phyloP scores from a whole-genome alignment of 2,329 filamentous ascomycete genomes.

The Botrytis sinoallii region DNA sequence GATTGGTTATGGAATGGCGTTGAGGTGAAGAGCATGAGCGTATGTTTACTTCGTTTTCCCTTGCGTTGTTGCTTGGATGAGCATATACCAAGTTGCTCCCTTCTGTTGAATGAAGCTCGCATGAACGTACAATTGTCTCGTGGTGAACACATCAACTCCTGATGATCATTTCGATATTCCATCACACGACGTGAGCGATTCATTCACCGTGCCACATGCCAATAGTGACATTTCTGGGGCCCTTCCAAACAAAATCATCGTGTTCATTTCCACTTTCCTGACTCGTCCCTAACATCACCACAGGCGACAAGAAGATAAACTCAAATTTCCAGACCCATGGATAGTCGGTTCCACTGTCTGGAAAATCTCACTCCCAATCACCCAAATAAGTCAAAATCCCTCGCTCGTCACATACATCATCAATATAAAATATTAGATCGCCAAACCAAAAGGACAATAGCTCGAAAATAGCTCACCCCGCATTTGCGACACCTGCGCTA shows the following conservation, averaged over 20 bases:
- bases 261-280: not conserved
- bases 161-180: not conserved
- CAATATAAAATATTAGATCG: not conserved
- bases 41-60: not conserved
- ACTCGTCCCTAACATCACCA: not conserved
- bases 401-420: not conserved
- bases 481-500: not conserved
- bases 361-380: not conserved
- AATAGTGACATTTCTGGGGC: not conserved
- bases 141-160: not conserved
- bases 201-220: not conserved
- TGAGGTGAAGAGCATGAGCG: not conserved
- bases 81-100: not conserved
- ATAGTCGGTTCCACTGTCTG: not conserved
- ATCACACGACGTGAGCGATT: slow-evolving; percentile 6
- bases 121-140: not conserved
- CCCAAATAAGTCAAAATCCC: not conserved
- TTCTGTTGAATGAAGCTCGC: not conserved
- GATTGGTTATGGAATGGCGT: not conserved
- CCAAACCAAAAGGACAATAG: not conserved
- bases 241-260: not conserved
- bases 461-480: not conserved
- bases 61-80: not conserved
- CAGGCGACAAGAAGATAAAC: not conserved
- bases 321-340: not conserved